Percentiles rank a stretch among this genome's conserved stretches.
These are phyloP conservation scores for Trichosanthes cucumerina DNA, from an alignment of 306 rosid genomes.

Conservation along the genomic window DNA sequence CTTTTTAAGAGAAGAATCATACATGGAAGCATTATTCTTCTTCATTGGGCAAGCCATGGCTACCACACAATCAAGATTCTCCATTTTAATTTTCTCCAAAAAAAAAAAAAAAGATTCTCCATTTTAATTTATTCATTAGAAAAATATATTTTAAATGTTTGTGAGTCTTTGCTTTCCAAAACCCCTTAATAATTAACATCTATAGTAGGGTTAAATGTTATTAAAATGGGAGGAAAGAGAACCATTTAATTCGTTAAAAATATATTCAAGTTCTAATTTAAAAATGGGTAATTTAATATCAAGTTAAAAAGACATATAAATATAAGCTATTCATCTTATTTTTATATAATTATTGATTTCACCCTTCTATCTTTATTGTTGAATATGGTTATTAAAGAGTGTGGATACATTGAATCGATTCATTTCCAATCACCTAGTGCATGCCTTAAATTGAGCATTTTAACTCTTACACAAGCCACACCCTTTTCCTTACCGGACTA, in stretches of 20 bases:
- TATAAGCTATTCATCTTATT: not conserved
- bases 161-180: too few species aligned
- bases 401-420: not conserved
- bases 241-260: too few species aligned
- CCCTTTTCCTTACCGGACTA: too few species aligned
- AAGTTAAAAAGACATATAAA: not conserved
- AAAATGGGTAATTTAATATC: too few species aligned
- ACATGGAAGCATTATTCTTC: not conserved
- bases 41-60: not conserved
- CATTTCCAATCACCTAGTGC: not conserved
- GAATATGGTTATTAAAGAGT: not conserved
- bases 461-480: not conserved
- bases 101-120: conserved; percentile 1
- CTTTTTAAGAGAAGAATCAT: not conserved
- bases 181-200: too few species aligned
- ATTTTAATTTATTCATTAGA: not conserved
- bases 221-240: not conserved
- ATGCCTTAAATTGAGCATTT: not conserved
- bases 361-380: too few species aligned
- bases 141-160: not conserved
- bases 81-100: not conserved
- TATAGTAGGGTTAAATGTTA: not conserved
- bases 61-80: not conserved
- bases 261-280: too few species aligned
- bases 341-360: too few species aligned